These are phyloP conservation scores for Pogostemon cablin DNA, from an alignment of 257 asterid genomes.

Conservation along the genomic window DNA sequence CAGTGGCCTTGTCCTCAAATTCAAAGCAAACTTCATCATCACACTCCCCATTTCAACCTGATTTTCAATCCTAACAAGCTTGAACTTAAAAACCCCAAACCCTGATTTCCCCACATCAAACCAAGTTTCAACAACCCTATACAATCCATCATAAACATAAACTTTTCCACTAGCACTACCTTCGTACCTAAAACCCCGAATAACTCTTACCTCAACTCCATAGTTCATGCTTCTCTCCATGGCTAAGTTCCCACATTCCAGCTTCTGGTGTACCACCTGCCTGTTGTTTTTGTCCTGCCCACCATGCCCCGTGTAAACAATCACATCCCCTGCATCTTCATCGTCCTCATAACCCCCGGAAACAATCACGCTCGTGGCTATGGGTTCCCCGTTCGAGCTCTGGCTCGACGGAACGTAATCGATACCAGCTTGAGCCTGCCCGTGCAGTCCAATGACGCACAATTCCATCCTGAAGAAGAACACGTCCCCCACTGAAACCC, in stretches of 20 bases:
- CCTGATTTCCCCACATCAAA: conserved; percentile 83
- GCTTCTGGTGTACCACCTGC: conserved; percentile 77
- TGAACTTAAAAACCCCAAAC: conserved; percentile 75
- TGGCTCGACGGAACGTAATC: conserved; percentile 70
- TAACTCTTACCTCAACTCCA: conserved; percentile 82
- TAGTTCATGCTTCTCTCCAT: conserved; percentile 85
- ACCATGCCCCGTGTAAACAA: conserved; percentile 92
- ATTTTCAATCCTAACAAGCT: conserved; percentile 62
- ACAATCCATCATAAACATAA: conserved; percentile 86
- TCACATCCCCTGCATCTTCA: conserved; percentile 77
- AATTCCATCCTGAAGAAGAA: conserved; percentile 87
- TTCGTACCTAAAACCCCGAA: conserved; percentile 78
- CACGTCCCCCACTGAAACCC: conserved; percentile 69
- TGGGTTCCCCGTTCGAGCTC: conserved; percentile 85
- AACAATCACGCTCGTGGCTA: conserved; percentile 86
- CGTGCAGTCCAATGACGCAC: conserved; percentile 83
- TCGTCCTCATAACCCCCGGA: conserved; percentile 96
- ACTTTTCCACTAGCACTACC: conserved; percentile 74
- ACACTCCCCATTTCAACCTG: conserved; percentile 80
- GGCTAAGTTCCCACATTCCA: conserved; percentile 83
- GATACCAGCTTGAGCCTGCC: conserved; percentile 89
- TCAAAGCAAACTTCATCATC: conserved; percentile 56
- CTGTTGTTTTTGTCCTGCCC: conserved; percentile 70
- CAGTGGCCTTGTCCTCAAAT: conserved; percentile 52
- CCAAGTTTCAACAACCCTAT: conserved; percentile 67